Evolutionary conservation across 805 yeast species (phyloP).

Genomic region (Candida palmyrensis): DNA sequence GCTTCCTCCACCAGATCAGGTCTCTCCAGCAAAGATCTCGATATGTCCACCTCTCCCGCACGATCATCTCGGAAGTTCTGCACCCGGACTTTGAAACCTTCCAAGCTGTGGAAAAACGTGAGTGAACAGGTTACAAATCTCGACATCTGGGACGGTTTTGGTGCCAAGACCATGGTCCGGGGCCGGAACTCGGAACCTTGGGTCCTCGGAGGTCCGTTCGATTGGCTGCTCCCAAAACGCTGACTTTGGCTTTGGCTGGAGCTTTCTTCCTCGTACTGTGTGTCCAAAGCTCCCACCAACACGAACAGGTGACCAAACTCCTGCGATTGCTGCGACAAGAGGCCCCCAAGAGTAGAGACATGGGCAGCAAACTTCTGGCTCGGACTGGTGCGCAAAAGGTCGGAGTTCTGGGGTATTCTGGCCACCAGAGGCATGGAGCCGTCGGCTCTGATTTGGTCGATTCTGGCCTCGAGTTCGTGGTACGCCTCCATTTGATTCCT

Average conservation of each 20-base stretch:
- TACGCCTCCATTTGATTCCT: slow-evolving; percentile 27
- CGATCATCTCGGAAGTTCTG: slow-evolving; percentile 2
- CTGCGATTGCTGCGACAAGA: slow-evolving; percentile 17
- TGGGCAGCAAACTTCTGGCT: slow-evolving; percentile 26
- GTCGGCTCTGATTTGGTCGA: slow-evolving; percentile 15
- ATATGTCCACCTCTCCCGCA: slow-evolving; percentile 1
- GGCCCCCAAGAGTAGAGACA: slow-evolving; percentile 18
- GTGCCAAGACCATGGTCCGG: slow-evolving; percentile 1
- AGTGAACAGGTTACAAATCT: slow-evolving; percentile 3
- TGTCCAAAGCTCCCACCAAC: slow-evolving; percentile 28
- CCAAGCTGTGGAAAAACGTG: slow-evolving; percentile 2
- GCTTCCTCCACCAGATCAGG: too few relatives aligned
- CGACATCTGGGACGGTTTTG: neutral
- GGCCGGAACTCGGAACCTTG: neutral
- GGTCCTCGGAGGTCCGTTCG: neutral
- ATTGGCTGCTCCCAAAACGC: neutral
- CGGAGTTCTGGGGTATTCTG: slow-evolving; percentile 24
- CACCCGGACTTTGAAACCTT: neutral
- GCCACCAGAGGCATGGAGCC: slow-evolving; percentile 20
- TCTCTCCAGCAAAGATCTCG: too few relatives aligned
- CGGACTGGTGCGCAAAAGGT: slow-evolving; percentile 25
- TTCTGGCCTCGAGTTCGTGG: slow-evolving; percentile 13
- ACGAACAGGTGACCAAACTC: too few relatives aligned
- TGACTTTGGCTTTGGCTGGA: neutral
- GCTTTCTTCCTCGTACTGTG: slow-evolving; percentile 14